Conservation (phyloP, 2,329 filamentous ascomycete species). For the Fusarium buharicum region DNA sequence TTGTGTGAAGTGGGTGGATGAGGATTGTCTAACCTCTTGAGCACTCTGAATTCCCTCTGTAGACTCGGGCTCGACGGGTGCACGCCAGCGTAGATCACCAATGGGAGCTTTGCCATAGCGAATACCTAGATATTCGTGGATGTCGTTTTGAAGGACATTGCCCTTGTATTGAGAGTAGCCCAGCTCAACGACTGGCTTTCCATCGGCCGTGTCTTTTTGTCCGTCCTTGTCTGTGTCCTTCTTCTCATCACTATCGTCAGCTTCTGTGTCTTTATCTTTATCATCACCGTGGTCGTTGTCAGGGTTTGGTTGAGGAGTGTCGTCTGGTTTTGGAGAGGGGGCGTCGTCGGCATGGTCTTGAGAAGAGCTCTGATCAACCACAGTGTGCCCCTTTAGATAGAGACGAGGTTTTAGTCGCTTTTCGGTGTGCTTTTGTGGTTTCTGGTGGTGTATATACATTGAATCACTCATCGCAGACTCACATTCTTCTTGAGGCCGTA, state of each 20-base stretch:
- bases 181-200: slow-evolving; percentile 50
- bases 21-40: slow-evolving; percentile 43
- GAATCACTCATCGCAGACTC: background rate
- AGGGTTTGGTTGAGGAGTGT: background rate
- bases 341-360: slow-evolving; percentile 3
- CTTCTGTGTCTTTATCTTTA: background rate
- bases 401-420: slow-evolving; percentile 10
- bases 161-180: slow-evolving; percentile 60
- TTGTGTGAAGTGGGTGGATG: too few species aligned
- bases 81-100: slow-evolving; percentile 61
- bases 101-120: slow-evolving; percentile 64
- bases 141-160: slow-evolving; percentile 49
- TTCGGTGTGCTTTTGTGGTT: background rate
- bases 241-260: background rate
- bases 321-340: slow-evolving; percentile 1
- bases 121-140: slow-evolving; percentile 60
- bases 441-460: background rate
- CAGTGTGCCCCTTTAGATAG: slow-evolving; percentile 13
- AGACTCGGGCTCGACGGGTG: slow-evolving; percentile 57
- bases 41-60: slow-evolving; percentile 50
- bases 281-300: background rate
- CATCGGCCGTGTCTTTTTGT: background rate
- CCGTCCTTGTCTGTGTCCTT: background rate
- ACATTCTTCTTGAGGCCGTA: slow-evolving; percentile 38
- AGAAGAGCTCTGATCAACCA: background rate